phyloP scores from a whole-genome alignment of 1,284 basidiomycete genomes.

The Meira miltonrushii region DNA sequence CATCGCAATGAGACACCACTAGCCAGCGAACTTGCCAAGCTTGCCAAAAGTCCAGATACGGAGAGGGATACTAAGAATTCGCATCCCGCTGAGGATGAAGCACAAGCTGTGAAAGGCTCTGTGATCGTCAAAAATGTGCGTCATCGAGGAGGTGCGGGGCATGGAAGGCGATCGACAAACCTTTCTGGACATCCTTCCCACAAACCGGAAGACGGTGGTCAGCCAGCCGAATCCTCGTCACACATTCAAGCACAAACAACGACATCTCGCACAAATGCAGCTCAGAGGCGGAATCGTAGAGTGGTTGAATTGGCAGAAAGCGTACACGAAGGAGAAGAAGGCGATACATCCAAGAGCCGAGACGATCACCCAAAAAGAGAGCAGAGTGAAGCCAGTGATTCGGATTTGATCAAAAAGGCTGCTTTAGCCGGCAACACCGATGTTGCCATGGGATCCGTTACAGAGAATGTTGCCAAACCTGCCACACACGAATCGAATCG shows the following conservation, averaged over 20 bases:
- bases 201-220: not conserved
- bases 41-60: not conserved
- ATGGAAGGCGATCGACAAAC: not conserved
- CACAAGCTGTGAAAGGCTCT: not conserved
- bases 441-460: conserved; percentile 1
- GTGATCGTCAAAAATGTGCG: not conserved
- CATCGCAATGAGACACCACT: conserved; percentile 8
- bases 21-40: not conserved
- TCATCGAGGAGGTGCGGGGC: not conserved
- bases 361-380: not conserved
- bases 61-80: not conserved
- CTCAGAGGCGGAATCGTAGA: conserved; percentile 20
- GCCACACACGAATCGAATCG: not conserved
- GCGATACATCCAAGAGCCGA: not conserved
- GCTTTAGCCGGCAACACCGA: conserved; percentile 10
- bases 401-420: conserved; percentile 30
- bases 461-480: not conserved
- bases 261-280: not conserved
- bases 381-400: conserved; percentile 18
- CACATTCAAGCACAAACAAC: too few relatives aligned
- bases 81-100: not conserved
- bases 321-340: conserved; percentile 14
- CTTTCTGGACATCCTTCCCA: not conserved
- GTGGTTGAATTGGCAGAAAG: conserved; percentile 24
- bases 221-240: not conserved